phyloP scores from a whole-genome alignment of 768 basidiomycete genomes.

The Calvatia gigantea region DNA sequence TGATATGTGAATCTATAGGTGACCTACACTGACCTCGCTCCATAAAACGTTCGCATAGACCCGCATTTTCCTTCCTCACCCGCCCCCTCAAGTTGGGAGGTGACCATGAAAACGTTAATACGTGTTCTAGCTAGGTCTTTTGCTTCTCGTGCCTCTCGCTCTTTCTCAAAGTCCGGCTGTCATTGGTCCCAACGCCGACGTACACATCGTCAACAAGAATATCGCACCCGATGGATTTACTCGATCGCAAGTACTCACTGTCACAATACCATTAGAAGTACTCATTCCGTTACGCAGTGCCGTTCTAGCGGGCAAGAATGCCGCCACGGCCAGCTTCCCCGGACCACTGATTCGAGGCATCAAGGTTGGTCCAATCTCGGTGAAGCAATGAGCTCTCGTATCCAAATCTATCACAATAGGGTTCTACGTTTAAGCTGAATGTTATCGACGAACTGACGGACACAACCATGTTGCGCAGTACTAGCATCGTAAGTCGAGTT shows the following conservation, averaged over 20 bases:
- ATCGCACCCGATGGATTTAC: slow-evolving; percentile 47
- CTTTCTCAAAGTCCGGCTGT: not conserved
- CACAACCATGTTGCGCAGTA: slow-evolving; percentile 43
- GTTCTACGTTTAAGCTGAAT: slow-evolving; percentile 41
- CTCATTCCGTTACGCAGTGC: slow-evolving; percentile 11
- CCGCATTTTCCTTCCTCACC: not conserved
- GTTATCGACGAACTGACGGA: slow-evolving; percentile 47
- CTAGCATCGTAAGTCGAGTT: slow-evolving; percentile 40
- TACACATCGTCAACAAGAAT: slow-evolving; percentile 37
- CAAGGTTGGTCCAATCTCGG: slow-evolving; percentile 19
- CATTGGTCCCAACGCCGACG: slow-evolving; percentile 26
- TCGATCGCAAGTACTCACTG: slow-evolving; percentile 31
- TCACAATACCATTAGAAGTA: too few relatives aligned
- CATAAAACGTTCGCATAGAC: not conserved
- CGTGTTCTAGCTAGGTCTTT: not conserved
- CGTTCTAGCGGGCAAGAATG: slow-evolving; percentile 27
- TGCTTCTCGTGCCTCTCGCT: not conserved
- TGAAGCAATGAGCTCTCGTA: not conserved
- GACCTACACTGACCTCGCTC: not conserved
- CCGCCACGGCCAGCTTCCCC: slow-evolving; percentile 21
- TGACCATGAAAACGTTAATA: not conserved
- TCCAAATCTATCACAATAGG: slow-evolving; percentile 24
- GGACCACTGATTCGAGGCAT: slow-evolving; percentile 27
- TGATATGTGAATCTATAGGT: not conserved
- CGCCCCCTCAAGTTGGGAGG: not conserved